Percentiles rank a stretch among this genome's conserved stretches.
Conservation (phyloP, 23 red algal species). For the Pyropia haitanensis region DNA sequence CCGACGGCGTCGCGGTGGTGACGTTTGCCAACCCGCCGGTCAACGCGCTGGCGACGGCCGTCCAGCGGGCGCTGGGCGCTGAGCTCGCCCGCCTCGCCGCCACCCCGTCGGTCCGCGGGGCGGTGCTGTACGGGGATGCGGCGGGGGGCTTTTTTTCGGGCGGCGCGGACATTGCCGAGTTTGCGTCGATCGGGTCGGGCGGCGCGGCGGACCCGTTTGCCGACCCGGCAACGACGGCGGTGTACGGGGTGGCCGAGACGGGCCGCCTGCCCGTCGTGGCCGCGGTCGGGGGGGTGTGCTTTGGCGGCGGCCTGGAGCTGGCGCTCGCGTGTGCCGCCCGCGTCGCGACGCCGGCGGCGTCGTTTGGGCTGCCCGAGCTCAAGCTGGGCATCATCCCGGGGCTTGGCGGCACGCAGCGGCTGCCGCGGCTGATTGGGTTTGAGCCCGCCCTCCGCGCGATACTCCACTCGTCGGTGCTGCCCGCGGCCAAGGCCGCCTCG, state of each 20-base stretch:
- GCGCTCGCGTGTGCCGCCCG: constrained; percentile 72
- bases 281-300: constrained; percentile 63
- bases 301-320: constrained; percentile 89
- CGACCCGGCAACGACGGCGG: constrained; percentile 37
- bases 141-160: constrained; percentile 73
- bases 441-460: constrained; percentile 71
- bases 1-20: constrained; percentile 54
- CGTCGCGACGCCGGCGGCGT: constrained; percentile 39
- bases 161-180: constrained; percentile 92
- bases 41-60: constrained; percentile 68
- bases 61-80: constrained; percentile 34
- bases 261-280: constrained; percentile 68
- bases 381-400: constrained; percentile 95
- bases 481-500: constrained; percentile 25
- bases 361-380: constrained; percentile 83
- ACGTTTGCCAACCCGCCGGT: constrained; percentile 76
- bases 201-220: constrained; percentile 12
- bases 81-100: constrained; percentile 27
- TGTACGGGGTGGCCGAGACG: constrained; percentile 26
- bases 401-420: constrained; percentile 92
- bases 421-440: constrained; percentile 93
- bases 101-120: constrained; percentile 8
- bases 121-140: constrained; percentile 26
- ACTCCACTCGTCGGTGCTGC: constrained; percentile 39
- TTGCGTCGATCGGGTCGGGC: constrained; percentile 28